Evolutionary conservation across 208 protist genomes (phyloP).

Genomic region (Herpetomonas samuelpessoai): DNA sequence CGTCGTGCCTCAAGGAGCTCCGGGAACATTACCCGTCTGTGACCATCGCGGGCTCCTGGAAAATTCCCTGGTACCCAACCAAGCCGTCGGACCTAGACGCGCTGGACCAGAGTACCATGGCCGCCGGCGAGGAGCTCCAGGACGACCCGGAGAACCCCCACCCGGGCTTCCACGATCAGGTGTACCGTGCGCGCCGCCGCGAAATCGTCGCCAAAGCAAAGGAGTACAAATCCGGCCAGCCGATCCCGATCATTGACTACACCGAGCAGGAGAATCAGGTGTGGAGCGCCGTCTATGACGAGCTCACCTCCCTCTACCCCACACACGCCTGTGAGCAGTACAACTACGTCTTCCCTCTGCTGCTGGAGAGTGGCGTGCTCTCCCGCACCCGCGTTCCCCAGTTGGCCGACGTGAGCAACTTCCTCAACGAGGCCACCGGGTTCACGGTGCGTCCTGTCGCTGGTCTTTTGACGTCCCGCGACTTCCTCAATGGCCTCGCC

Average conservation of each 20-base stretch:
- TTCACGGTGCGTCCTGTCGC: slow-evolving; percentile 93
- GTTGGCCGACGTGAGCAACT: slow-evolving; percentile 91
- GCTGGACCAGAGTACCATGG: slow-evolving; percentile 83
- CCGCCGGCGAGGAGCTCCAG: slow-evolving; percentile 77
- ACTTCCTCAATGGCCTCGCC: slow-evolving; percentile 96
- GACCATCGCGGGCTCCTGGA: slow-evolving; percentile 47
- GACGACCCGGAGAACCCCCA: slow-evolving; percentile 91
- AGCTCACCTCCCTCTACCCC: slow-evolving; percentile 86
- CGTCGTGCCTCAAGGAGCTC: slow-evolving; percentile 31
- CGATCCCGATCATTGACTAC: slow-evolving; percentile 92
- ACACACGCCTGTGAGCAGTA: slow-evolving; percentile 95
- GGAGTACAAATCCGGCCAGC: slow-evolving; percentile 80
- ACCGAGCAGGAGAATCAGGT: slow-evolving; percentile 88
- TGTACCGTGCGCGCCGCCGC: slow-evolving; percentile 90
- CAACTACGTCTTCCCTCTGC: slow-evolving; percentile 88
- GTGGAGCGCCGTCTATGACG: slow-evolving; percentile 85
- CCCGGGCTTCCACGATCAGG: slow-evolving; percentile 94
- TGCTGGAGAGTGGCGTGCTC: slow-evolving; percentile 94
- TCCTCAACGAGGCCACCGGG: slow-evolving; percentile 91
- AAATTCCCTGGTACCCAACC: slow-evolving; percentile 76
- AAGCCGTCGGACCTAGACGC: slow-evolving; percentile 76
- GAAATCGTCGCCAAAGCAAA: slow-evolving; percentile 66
- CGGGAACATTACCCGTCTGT: slow-evolving; percentile 24
- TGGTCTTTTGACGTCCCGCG: slow-evolving; percentile 91
- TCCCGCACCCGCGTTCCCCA: slow-evolving; percentile 91